phyloP scores from a whole-genome alignment of 352 stramenopile genomes.

The Globisporangium iwayamae region DNA sequence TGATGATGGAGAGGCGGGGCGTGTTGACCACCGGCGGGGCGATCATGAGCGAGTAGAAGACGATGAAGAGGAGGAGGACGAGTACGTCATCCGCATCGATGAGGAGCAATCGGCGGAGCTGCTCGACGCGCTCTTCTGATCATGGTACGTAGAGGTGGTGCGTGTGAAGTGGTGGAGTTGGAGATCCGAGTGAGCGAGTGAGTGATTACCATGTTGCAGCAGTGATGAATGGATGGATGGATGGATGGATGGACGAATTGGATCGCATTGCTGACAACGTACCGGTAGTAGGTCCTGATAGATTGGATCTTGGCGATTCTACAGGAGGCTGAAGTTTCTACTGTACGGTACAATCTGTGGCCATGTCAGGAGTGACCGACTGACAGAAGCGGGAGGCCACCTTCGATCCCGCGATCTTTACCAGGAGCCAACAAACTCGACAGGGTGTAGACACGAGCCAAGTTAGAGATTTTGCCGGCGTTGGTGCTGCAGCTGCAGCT shows the following conservation, averaged over 20 bases:
- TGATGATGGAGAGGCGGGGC: neutral
- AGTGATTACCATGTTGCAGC: neutral
- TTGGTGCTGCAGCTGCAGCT: too few species aligned
- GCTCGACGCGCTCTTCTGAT: neutral
- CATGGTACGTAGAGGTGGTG: too few species aligned
- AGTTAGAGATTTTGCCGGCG: too few species aligned
- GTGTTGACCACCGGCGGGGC: neutral
- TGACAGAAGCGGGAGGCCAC: neutral
- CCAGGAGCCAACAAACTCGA: neutral
- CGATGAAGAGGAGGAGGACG: conserved; percentile 24
- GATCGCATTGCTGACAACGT: neutral
- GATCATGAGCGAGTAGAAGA: neutral
- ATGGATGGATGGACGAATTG: neutral
- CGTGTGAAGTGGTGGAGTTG: too few species aligned
- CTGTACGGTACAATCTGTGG: neutral
- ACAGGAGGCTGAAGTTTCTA: neutral
- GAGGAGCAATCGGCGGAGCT: conserved; percentile 12
- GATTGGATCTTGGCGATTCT: too few species aligned
- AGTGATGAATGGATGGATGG: neutral
- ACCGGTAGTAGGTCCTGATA: neutral
- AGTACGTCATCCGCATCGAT: conserved; percentile 46
- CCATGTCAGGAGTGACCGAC: neutral
- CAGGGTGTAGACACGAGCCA: neutral
- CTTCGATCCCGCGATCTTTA: neutral
- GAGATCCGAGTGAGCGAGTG: neutral